A percentile compares a stretch with the other conserved stretches of the same genome.
Conservation (phyloP, 2,329 filamentous ascomycete genomes). For the Ophiocordyceps camponoti-saundersi region DNA sequence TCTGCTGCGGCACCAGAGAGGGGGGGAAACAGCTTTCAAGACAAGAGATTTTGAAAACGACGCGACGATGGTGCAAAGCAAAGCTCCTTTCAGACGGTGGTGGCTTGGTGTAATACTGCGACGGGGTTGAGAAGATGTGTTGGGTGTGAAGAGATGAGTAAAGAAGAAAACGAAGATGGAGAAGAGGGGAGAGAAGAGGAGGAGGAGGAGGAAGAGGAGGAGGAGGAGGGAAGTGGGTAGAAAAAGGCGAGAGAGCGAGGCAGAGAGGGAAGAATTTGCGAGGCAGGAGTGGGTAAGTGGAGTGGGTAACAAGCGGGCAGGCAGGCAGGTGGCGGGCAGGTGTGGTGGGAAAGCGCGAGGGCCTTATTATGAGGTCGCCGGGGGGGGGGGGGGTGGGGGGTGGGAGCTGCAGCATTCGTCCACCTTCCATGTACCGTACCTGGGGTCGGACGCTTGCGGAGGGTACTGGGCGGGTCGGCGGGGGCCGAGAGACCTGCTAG, state of each 20-base stretch:
- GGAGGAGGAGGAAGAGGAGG: not conserved
- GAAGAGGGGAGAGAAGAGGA: constrained; percentile 1
- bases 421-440: not conserved
- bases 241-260: not conserved
- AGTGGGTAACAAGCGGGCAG: too few species aligned
- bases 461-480: not conserved
- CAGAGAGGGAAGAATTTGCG: not conserved
- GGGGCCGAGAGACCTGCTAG: not conserved
- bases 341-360: not conserved
- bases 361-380: not conserved
- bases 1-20: not conserved
- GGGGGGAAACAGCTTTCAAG: too few species aligned
- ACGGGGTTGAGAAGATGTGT: not conserved
- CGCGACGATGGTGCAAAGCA: not conserved
- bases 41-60: not conserved
- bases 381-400: not conserved
- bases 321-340: not conserved
- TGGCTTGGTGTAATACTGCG: not conserved
- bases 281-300: not conserved
- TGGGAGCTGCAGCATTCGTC: not conserved
- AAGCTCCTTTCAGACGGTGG: not conserved
- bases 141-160: not conserved
- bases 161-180: not conserved
- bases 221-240: not conserved
- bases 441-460: not conserved